Evolutionary conservation across 106 monocot species (phyloP).

Genomic region (Dendrobium chrysotoxum): DNA sequence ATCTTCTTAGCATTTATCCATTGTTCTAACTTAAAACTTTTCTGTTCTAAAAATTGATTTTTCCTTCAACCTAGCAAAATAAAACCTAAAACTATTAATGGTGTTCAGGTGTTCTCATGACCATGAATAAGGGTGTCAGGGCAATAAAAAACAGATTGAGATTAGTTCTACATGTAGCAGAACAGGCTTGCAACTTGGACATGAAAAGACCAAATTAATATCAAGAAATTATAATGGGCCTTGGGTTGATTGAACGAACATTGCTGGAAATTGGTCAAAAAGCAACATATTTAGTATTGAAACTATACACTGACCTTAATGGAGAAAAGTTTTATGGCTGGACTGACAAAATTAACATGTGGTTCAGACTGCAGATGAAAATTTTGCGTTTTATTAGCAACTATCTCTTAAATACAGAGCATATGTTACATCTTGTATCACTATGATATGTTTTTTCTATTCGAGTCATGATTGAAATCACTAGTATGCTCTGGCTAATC

Average conservation of each 20-base stretch:
- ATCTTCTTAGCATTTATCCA: background rate
- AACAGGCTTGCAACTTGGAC: background rate
- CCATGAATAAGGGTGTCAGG: background rate
- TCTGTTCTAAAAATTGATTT: background rate
- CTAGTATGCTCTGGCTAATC: background rate
- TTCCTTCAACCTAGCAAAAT: background rate
- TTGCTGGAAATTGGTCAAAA: background rate
- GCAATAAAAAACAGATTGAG: background rate
- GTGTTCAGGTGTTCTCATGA: background rate
- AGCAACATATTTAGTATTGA: background rate
- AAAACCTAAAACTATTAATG: background rate
- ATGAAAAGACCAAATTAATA: background rate
- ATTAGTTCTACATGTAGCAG: background rate
- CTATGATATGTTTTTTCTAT: background rate
- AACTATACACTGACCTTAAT: background rate
- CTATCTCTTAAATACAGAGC: background rate
- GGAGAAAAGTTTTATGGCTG: background rate
- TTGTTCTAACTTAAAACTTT: background rate
- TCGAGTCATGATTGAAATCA: background rate
- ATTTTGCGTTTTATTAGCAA: background rate
- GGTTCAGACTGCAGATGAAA: background rate
- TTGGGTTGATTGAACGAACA: background rate
- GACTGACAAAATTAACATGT: background rate
- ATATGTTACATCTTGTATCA: slow-evolving; percentile 1
- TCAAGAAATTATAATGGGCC: background rate